A percentile compares a stretch with the other conserved stretches of the same genome.
Conservation (phyloP, 257 asterid genomes). For the Pogostemon cablin region DNA sequence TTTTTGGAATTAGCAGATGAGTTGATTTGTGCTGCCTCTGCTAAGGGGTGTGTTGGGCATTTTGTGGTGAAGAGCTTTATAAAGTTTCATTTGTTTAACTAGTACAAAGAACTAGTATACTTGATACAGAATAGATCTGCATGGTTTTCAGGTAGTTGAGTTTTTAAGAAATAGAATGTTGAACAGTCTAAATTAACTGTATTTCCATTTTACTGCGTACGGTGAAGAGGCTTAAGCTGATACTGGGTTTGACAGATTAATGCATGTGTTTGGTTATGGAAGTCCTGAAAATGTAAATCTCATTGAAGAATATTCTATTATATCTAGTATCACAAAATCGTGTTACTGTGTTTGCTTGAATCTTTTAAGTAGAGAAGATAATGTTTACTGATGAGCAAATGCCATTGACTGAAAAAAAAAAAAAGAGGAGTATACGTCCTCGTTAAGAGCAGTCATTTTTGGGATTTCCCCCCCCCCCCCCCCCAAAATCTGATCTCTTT, state of each 20-base stretch:
- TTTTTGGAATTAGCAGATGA: not conserved
- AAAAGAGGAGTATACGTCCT: not conserved
- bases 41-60: not conserved
- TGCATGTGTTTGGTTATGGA: not conserved
- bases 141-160: constrained; percentile 7
- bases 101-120: too few species aligned
- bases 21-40: not conserved
- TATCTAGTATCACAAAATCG: not conserved
- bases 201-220: constrained; percentile 9
- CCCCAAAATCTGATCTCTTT: not conserved
- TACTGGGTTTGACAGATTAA: constrained; percentile 5
- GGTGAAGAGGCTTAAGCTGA: constrained; percentile 12
- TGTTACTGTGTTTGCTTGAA: constrained; percentile 2
- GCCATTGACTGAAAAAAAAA: not conserved
- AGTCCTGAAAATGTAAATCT: not conserved
- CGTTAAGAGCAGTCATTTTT: not conserved
- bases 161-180: not conserved
- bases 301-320: not conserved
- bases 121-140: not conserved
- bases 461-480: not conserved
- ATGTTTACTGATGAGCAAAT: not conserved
- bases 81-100: not conserved
- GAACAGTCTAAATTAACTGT: not conserved
- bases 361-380: not conserved
- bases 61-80: not conserved